Conservation (phyloP, 192 early-diverging fungal species). For the Gryganskiella cystojenkinii region DNA sequence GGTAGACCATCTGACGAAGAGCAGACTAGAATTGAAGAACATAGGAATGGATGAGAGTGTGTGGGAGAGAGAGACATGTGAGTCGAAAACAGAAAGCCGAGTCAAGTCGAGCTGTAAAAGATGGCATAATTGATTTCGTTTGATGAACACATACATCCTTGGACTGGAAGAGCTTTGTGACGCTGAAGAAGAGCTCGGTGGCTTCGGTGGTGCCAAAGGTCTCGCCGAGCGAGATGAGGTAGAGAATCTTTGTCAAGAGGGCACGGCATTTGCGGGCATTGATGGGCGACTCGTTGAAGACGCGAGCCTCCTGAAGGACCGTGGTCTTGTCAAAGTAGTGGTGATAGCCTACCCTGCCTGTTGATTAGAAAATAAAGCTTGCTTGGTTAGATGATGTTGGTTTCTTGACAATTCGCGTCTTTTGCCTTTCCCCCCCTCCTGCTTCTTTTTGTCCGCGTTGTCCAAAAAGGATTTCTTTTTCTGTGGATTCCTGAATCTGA, state of each 20-base stretch:
- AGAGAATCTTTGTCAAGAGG: slow-evolving; percentile 93
- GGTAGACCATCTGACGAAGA: slow-evolving; percentile 96
- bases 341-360: slow-evolving; percentile 83
- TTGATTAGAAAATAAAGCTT: neutral
- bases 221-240: slow-evolving; percentile 91
- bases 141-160: slow-evolving; percentile 76
- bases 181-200: slow-evolving; percentile 97
- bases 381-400: neutral
- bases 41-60: neutral
- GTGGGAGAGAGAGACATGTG: neutral
- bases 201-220: slow-evolving; percentile 94
- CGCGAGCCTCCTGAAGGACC: slow-evolving; percentile 95
- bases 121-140: too few species aligned
- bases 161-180: slow-evolving; percentile 97
- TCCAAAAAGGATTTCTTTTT: too few species aligned
- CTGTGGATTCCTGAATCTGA: too few species aligned
- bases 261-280: slow-evolving; percentile 93
- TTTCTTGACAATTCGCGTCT: too few species aligned
- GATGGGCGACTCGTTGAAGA: slow-evolving; percentile 97
- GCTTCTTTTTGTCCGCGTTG: too few species aligned
- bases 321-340: slow-evolving; percentile 92
- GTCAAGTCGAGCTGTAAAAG: neutral
- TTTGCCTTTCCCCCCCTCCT: too few species aligned
- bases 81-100: neutral
- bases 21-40: slow-evolving; percentile 68